A percentile compares a stretch with the other conserved stretches of the same genome.
Evolutionary conservation across 345 rosid genomes (phyloP).

Genomic region (Erucastrum elatum): DNA sequence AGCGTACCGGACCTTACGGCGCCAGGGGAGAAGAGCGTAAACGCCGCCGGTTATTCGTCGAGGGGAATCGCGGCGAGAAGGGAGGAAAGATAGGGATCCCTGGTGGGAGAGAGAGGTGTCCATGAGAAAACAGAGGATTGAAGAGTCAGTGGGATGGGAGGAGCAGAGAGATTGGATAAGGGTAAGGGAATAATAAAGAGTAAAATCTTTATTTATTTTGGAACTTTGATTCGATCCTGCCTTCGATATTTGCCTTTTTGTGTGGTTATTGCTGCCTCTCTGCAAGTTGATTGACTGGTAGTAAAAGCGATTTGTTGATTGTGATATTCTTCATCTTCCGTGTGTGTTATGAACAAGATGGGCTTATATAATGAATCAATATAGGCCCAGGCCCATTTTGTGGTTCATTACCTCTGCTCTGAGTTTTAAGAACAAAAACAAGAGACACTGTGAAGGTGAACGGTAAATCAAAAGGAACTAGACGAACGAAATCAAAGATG

Average conservation of each 20-base stretch:
- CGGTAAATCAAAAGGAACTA: background rate
- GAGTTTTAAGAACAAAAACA: background rate
- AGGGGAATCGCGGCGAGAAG: background rate
- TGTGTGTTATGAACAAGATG: background rate
- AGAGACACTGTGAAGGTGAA: background rate
- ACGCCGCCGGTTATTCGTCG: background rate
- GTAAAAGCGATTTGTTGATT: background rate
- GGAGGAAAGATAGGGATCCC: constrained; percentile 34
- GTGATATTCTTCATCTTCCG: background rate
- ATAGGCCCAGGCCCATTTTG: constrained; percentile 4
- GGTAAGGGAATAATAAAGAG: background rate
- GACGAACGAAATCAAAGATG: constrained; percentile 20
- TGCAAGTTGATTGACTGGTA: background rate
- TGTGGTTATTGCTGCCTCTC: constrained; percentile 11
- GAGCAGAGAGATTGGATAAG: constrained; percentile 24
- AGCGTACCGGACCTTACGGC: constrained; percentile 23
- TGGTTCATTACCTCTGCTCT: background rate
- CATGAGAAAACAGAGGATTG: constrained; percentile 31
- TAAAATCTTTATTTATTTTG: background rate
- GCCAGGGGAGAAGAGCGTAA: background rate
- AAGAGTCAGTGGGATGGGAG: constrained; percentile 19
- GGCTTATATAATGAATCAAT: background rate
- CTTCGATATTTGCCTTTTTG: background rate
- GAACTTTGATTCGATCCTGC: background rate
- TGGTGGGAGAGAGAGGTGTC: constrained; percentile 48